Base-by-base conservation (phyloP, 139 green algal species). In the Chlorella sp. region DNA sequence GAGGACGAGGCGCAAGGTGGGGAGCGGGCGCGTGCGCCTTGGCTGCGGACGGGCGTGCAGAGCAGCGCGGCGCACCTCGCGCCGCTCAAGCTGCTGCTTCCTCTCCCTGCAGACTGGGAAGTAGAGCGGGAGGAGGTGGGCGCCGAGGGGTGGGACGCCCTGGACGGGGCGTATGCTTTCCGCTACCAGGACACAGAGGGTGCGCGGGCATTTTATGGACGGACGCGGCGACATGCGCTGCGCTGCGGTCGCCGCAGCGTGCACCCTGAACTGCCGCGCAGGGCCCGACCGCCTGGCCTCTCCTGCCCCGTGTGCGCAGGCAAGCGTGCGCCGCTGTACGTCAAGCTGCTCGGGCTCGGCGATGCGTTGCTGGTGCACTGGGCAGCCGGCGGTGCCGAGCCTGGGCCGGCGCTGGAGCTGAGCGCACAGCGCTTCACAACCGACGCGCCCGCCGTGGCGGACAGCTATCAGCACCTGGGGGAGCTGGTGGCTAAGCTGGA, bases 311-410 rank as follows among this genome's bases (percentile, higher is more conserved):
- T 27, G 5, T 11, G 3, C 50, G 51, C 81, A 84, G 73, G 74
- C 27, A 73, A 53, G 8, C 61, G 60, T 21, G 33, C 50, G 27
- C 66, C 76, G 33, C 64, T 87, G 2, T 58, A 80, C 60, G 48
- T 89, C 0, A 85, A 87, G 55, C 64, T 50, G 21, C 27, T 85
- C 3, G 35, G 29, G 5, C 41, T 77, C 42, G 77, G 73, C 1
- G 23, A 53, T 29, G 60, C 74, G 33, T 53, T 89, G 53, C 42
- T 89, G 25, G 45, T 89, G 73, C 79, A 83, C 43, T 88, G 76
- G 80, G n/a, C 27, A 17, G 27, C n/a, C 21, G 17, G 31, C 33
- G 17, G 27, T 33, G 29, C 45, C 11, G 72, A 76, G 55, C 70
- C 75, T 5, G n/a, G n/a, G n/a, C 50, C 55, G 38, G 42, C 65